phyloP scores from a whole-genome alignment of 257 asterid species.

The Solanum chmielewskii region DNA sequence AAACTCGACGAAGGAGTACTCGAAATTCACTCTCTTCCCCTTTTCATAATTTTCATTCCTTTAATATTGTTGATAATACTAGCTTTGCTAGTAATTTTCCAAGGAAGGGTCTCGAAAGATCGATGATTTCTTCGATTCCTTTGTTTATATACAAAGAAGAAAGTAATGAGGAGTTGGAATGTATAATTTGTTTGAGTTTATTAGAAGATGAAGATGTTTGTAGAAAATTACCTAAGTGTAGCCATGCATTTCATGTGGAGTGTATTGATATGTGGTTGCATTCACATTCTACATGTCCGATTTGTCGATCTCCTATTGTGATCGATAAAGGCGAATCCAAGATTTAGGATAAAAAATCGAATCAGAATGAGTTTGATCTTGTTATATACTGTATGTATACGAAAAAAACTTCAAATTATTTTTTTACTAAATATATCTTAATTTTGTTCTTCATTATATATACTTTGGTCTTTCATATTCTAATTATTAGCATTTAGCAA shows the following conservation, averaged over 20 bases:
- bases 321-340: neutral
- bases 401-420: neutral
- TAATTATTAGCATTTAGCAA: neutral
- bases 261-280: conserved; percentile 66
- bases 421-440: neutral
- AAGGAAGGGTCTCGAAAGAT: neutral
- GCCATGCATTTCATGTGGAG: conserved; percentile 49
- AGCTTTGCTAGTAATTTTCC: neutral
- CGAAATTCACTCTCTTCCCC: conserved; percentile 2
- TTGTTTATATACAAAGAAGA: conserved; percentile 1
- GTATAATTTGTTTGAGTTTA: conserved; percentile 41
- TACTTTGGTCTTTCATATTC: neutral
- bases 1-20: neutral
- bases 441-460: neutral
- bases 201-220: conserved; percentile 36
- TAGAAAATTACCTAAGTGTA: conserved; percentile 25
- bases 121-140: conserved; percentile 12
- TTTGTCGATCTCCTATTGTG: conserved; percentile 36
- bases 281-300: conserved; percentile 54
- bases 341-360: neutral
- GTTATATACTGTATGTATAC: neutral
- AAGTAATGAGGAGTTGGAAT: conserved; percentile 16
- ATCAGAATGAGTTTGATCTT: neutral
- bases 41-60: neutral
- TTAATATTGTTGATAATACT: neutral